Evolutionary conservation across 2,329 filamentous ascomycete species (phyloP).

Genomic region (Taxawa tesnikishii): DNA sequence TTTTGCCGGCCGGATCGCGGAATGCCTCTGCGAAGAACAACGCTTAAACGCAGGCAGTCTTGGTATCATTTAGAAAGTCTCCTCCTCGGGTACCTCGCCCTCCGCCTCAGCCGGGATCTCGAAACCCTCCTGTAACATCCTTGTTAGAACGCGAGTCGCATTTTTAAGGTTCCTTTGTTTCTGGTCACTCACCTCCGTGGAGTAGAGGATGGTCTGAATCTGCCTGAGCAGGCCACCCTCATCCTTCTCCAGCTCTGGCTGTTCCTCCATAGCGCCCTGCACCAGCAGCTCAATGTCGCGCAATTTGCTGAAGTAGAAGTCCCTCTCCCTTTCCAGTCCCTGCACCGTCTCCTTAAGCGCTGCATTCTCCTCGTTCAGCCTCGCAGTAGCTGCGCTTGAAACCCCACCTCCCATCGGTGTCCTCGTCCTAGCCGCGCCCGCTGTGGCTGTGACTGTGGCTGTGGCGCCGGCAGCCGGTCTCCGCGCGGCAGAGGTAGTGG

Average conservation of each 20-base stretch:
- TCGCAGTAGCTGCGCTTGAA: constrained; percentile 51
- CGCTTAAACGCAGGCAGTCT: too few relatives aligned
- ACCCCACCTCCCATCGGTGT: constrained; percentile 25
- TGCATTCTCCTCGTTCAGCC: constrained; percentile 71
- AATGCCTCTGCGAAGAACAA: too few relatives aligned
- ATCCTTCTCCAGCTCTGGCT: constrained; percentile 87
- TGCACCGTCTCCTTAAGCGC: constrained; percentile 91
- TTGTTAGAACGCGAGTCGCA: too few relatives aligned
- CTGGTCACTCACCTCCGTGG: constrained; percentile 69
- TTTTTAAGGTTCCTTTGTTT: too few relatives aligned
- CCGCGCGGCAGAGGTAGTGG: constrained; percentile 36
- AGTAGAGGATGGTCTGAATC: constrained; percentile 94
- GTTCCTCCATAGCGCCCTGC: constrained; percentile 83
- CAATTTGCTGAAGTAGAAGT: constrained; percentile 99
- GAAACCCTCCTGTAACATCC: constrained; percentile 41
- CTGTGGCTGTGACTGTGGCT: constrained; percentile 34
- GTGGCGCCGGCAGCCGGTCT: constrained; percentile 40
- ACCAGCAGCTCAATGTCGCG: constrained; percentile 92
- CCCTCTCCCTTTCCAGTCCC: constrained; percentile 86
- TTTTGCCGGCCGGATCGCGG: too few relatives aligned
- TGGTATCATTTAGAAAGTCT: constrained; percentile 53
- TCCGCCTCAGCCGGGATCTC: constrained; percentile 78
- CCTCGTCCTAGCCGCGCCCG: constrained; percentile 26
- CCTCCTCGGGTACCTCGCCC: constrained; percentile 55
- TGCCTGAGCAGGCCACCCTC: constrained; percentile 87